Percentiles rank a stretch among this genome's conserved stretches.
Conservation (phyloP, 2,329 filamentous ascomycete species). For the Fusarium sp. region DNA sequence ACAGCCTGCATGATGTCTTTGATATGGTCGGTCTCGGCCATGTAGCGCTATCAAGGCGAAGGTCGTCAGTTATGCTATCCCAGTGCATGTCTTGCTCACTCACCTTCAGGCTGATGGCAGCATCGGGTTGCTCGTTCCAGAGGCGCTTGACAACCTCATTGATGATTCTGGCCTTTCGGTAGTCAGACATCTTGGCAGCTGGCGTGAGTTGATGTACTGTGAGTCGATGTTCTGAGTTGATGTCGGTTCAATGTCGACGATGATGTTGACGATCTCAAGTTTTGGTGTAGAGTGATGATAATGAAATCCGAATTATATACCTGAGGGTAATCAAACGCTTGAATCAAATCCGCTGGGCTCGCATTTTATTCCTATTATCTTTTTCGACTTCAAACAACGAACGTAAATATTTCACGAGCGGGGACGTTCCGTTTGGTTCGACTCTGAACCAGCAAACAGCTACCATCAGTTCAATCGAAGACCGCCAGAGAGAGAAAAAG, state of each 20-base stretch:
- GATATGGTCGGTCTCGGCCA: constrained; percentile 30
- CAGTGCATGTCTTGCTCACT: not conserved
- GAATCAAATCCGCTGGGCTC: not conserved
- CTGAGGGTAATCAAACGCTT: not conserved
- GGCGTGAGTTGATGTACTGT: not conserved
- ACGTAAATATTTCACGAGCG: not conserved
- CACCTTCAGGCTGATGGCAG: constrained; percentile 17
- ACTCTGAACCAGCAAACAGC: not conserved
- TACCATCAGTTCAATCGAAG: not conserved
- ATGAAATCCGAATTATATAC: constrained; percentile 4
- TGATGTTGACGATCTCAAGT: constrained; percentile 17
- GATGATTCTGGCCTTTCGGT: constrained; percentile 1
- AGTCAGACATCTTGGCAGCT: constrained; percentile 9
- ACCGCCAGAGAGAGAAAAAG: not conserved
- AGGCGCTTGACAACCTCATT: constrained; percentile 25
- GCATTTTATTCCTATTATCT: not conserved
- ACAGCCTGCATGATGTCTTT: constrained; percentile 37
- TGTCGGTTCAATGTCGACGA: not conserved
- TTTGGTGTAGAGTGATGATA: not conserved
- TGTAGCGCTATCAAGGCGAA: constrained; percentile 19
- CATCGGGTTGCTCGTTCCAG: constrained; percentile 1
- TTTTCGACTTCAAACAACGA: not conserved
- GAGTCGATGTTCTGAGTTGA: constrained; percentile 3
- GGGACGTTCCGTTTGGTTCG: constrained; percentile 4
- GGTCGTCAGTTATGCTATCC: not conserved